phyloP scores from a whole-genome alignment of 352 stramenopile species.

The Pythium plurisporium region DNA sequence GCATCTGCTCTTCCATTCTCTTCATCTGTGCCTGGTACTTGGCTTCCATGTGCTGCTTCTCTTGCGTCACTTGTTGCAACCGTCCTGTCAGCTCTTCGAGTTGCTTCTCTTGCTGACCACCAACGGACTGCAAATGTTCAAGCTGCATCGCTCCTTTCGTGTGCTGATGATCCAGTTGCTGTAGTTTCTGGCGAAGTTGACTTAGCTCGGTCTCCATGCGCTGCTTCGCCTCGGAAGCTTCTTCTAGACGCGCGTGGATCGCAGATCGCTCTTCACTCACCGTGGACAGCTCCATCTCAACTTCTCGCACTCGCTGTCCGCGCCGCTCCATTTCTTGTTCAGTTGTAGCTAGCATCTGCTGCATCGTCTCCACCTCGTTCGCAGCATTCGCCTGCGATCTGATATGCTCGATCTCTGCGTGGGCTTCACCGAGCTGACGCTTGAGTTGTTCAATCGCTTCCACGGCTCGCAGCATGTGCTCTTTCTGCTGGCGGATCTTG shows the following conservation, averaged over 20 bases:
- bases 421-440: constrained; percentile 19
- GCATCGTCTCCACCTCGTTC: constrained; percentile 35
- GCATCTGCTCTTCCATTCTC: constrained; percentile 59
- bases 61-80: constrained; percentile 32
- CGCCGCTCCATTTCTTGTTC: constrained; percentile 30
- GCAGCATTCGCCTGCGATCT: constrained; percentile 17
- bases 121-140: constrained; percentile 38
- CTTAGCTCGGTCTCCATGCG: constrained; percentile 30
- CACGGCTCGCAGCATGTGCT: constrained; percentile 36
- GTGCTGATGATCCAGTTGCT: constrained; percentile 38
- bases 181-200: constrained; percentile 22
- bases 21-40: constrained; percentile 47
- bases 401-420: constrained; percentile 24
- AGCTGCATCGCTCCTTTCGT: constrained; percentile 31
- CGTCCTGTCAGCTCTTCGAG: constrained; percentile 30
- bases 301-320: constrained; percentile 24
- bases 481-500: constrained; percentile 19
- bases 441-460: constrained; percentile 57
- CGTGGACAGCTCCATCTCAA: constrained; percentile 34
- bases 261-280: constrained; percentile 27
- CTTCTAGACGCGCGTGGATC: constrained; percentile 32
- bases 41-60: constrained; percentile 41
- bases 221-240: constrained; percentile 23
- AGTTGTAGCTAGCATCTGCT: constrained; percentile 31
- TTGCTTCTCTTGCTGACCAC: constrained; percentile 46